A percentile compares a stretch with the other conserved stretches of the same genome.
Conservation (phyloP, 768 basidiomycete species). For the Boletus sensibilis region DNA sequence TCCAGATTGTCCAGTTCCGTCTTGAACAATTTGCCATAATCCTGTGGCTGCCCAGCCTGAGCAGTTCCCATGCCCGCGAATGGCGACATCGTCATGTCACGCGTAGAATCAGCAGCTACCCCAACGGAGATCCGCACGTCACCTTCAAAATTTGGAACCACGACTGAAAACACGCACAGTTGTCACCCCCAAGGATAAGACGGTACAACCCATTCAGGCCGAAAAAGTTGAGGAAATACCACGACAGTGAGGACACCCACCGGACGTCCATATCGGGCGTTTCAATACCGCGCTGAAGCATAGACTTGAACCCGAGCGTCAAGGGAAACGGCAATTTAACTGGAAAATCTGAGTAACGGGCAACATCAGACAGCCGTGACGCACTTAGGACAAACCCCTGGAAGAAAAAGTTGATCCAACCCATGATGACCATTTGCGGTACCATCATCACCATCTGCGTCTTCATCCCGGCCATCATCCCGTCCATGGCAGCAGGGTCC, state of each 20-base stretch:
- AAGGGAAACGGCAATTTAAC: conserved; percentile 97
- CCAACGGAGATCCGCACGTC: conserved; percentile 13
- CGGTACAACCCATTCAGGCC: conserved; percentile 95
- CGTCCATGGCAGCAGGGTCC: conserved; percentile 93
- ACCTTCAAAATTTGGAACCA: conserved; percentile 14
- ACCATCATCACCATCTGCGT: conserved; percentile 99
- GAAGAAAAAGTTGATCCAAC: conserved; percentile 99
- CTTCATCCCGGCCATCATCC: conserved; percentile 99
- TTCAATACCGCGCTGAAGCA: conserved; percentile 94
- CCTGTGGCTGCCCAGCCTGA: conserved; percentile 63
- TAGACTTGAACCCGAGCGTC: conserved; percentile 95
- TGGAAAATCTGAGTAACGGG: conserved; percentile 31
- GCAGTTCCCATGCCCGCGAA: conserved; percentile 55
- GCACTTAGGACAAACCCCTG: conserved; percentile 96
- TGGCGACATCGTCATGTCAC: conserved; percentile 68
- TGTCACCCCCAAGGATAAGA: conserved; percentile 86
- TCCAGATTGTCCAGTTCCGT: conserved; percentile 91
- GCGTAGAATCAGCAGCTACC: conserved; percentile 75
- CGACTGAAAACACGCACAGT: conserved; percentile 53
- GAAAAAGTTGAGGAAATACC: conserved; percentile 99
- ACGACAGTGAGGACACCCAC: conserved; percentile 98
- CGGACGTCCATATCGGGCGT: conserved; percentile 96
- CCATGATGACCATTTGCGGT: conserved; percentile 98
- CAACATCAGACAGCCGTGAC: conserved; percentile 34
- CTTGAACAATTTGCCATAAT: conserved; percentile 87